Percentiles rank a stretch among this genome's conserved stretches.
These are phyloP conservation scores for Tolypocladium paradoxum DNA, from an alignment of 2,329 filamentous ascomycete genomes.

Conservation along the genomic window DNA sequence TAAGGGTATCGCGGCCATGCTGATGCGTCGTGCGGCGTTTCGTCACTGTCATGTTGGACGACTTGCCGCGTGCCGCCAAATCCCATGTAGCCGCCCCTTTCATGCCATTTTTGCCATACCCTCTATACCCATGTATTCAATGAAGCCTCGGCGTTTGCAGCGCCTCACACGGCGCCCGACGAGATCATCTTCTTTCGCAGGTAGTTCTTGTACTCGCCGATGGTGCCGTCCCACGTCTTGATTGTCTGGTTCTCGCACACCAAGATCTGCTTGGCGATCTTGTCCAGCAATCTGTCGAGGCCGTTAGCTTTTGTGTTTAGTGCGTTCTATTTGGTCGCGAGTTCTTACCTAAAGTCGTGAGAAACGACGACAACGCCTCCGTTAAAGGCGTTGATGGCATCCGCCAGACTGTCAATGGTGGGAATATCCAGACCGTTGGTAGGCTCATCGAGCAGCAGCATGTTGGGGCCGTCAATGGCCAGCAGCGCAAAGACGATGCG, in stretches of 20 bases:
- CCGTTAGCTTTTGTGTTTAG: background rate
- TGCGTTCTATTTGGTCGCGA: too few relatives aligned
- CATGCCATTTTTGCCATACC: conserved; percentile 7
- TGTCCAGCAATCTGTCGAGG: conserved; percentile 71
- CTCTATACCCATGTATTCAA: conserved; percentile 15
- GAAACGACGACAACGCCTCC: conserved; percentile 97
- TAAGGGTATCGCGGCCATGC: conserved; percentile 18
- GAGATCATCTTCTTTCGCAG: conserved; percentile 98
- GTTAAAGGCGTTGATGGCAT: conserved; percentile 92
- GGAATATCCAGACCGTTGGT: conserved; percentile 99
- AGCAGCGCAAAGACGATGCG: conserved; percentile 96
- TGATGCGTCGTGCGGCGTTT: conserved; percentile 16
- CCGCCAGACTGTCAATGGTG: conserved; percentile 92
- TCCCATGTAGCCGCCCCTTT: conserved; percentile 7
- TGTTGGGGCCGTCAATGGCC: conserved; percentile 93
- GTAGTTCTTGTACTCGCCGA: conserved; percentile 96
- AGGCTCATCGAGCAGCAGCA: conserved; percentile 95
- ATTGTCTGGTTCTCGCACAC: conserved; percentile 98
- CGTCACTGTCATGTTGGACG: conserved; percentile 6
- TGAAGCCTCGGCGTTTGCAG: conserved; percentile 3
- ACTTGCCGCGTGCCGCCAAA: conserved; percentile 6
- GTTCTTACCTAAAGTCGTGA: conserved; percentile 89
- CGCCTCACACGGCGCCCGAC: conserved; percentile 68
- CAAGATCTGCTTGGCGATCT: conserved; percentile 99
- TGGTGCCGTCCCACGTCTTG: conserved; percentile 75